Conservation (phyloP, 2,329 filamentous ascomycete genomes). For the Graphilbum sp. region DNA sequence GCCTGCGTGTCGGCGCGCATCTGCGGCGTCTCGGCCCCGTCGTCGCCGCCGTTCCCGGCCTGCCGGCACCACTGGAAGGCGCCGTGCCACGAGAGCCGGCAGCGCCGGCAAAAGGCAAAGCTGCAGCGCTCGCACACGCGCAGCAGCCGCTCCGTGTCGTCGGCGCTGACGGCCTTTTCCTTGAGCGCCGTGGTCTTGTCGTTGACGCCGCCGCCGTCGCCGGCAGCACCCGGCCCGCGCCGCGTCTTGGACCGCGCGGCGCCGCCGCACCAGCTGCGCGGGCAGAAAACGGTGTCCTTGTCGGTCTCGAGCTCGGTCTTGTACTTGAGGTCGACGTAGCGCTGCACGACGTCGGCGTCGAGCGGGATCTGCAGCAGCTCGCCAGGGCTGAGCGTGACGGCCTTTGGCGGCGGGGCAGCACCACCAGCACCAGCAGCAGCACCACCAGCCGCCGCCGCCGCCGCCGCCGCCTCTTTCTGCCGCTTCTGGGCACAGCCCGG, state of each 20-base stretch:
- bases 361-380: slow-evolving; percentile 69
- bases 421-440: no score
- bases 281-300: slow-evolving; percentile 84
- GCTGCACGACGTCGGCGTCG: slow-evolving; percentile 54
- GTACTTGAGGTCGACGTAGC: slow-evolving; percentile 80
- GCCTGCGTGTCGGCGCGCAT: slow-evolving; percentile 61
- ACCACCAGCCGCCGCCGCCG: slow-evolving; percentile 14
- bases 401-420: slow-evolving; percentile 44
- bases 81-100: slow-evolving; percentile 75
- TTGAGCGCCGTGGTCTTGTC: slow-evolving; percentile 5
- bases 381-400: slow-evolving; percentile 55
- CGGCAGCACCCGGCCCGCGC: no score
- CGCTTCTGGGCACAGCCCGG: slow-evolving; percentile 61
- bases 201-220: no score
- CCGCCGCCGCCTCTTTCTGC: slow-evolving; percentile 7
- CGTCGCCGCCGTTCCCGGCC: slow-evolving; percentile 26
- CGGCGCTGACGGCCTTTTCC: slow-evolving; percentile 5
- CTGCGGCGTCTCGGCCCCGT: slow-evolving; percentile 26
- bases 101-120: slow-evolving; percentile 70
- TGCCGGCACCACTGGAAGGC: slow-evolving; percentile 48
- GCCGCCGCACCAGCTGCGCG: slow-evolving; percentile 80
- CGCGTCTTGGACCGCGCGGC: slow-evolving; percentile 63
- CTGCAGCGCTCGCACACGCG: slow-evolving; percentile 77
- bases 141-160: slow-evolving; percentile 30
- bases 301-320: slow-evolving; percentile 87